Evolutionary conservation across 1,284 basidiomycete genomes (phyloP).

Genomic region (Pseudozyma sp.): DNA sequence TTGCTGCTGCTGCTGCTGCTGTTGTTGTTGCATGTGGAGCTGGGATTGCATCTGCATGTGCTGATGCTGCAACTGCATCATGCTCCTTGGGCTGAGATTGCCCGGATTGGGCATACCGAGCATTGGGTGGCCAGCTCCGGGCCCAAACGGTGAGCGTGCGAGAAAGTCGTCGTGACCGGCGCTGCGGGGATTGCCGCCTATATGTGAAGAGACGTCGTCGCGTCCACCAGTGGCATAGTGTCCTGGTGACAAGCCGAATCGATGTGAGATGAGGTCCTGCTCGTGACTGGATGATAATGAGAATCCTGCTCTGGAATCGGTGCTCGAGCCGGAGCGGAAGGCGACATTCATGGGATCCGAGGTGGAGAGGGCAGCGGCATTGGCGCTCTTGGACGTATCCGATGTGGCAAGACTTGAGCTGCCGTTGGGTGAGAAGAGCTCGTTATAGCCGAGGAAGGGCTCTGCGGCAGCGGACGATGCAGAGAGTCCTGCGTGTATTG

Average conservation of each 20-base stretch:
- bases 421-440: constrained; percentile 48
- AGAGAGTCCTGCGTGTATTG: constrained; percentile 29
- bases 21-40: constrained; percentile 29
- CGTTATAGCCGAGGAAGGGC: constrained; percentile 60
- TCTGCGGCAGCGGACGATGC: constrained; percentile 27
- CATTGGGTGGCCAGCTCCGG: constrained; percentile 23
- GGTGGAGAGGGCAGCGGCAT: constrained; percentile 37
- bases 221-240: constrained; percentile 26
- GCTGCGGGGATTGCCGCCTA: constrained; percentile 36
- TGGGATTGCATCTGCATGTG: constrained; percentile 59
- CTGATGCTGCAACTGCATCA: constrained; percentile 60
- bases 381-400: constrained; percentile 29
- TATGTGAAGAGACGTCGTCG: constrained; percentile 28
- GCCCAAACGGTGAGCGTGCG: constrained; percentile 20
- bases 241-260: constrained; percentile 40
- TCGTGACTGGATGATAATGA: constrained; percentile 35
- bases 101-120: constrained; percentile 37
- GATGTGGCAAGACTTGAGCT: constrained; percentile 23
- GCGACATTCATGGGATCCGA: constrained; percentile 48
- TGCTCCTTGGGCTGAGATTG: constrained; percentile 59
- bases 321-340: constrained; percentile 28
- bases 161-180: constrained; percentile 38
- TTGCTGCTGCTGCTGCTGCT: constrained; percentile 19
- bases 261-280: constrained; percentile 33
- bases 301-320: constrained; percentile 30